Evolutionary conservation across 495 filamentous ascomycete species (phyloP).

Genomic region (Bombardia bombarda): DNA sequence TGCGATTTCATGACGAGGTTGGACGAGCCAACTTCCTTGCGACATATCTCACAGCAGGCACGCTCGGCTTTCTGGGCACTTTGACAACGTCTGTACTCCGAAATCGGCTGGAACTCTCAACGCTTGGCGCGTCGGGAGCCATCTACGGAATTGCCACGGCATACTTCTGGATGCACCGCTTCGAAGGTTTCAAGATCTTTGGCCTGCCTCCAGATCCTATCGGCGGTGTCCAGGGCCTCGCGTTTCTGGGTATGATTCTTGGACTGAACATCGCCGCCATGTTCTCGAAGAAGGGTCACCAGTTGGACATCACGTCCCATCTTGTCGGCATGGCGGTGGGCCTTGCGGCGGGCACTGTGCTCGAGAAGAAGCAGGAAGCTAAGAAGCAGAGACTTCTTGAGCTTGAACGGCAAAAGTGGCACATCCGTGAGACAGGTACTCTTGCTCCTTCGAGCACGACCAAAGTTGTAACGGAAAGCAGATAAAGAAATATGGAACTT

Average conservation of each 20-base stretch:
- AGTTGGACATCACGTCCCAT: constrained; percentile 65
- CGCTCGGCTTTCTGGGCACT: constrained; percentile 55
- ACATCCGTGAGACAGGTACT: no score
- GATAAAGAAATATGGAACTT: no score
- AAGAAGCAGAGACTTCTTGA: not conserved
- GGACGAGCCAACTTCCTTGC: constrained; percentile 79
- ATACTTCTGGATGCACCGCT: constrained; percentile 58
- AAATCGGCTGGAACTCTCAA: constrained; percentile 22
- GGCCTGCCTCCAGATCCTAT: constrained; percentile 43
- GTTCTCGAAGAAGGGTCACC: constrained; percentile 18
- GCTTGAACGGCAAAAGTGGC: no score
- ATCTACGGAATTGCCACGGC: constrained; percentile 59
- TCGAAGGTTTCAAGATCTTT: constrained; percentile 42
- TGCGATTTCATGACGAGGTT: constrained; percentile 69
- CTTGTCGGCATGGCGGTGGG: constrained; percentile 57
- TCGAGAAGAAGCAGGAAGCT: constrained; percentile 19
- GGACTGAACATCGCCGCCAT: constrained; percentile 39
- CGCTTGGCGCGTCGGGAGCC: constrained; percentile 68
- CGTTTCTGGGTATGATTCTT: constrained; percentile 39
- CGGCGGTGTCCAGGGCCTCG: constrained; percentile 41
- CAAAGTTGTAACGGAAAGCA: no score
- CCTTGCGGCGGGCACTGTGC: constrained; percentile 25
- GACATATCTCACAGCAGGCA: constrained; percentile 63
- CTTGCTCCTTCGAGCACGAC: no score
- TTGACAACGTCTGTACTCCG: constrained; percentile 51